Evolutionary conservation across 176 grass and related monocot genomes (phyloP), one percentile per base, ranked within the genome.

Genomic region (Pharus latifolius): DNA sequence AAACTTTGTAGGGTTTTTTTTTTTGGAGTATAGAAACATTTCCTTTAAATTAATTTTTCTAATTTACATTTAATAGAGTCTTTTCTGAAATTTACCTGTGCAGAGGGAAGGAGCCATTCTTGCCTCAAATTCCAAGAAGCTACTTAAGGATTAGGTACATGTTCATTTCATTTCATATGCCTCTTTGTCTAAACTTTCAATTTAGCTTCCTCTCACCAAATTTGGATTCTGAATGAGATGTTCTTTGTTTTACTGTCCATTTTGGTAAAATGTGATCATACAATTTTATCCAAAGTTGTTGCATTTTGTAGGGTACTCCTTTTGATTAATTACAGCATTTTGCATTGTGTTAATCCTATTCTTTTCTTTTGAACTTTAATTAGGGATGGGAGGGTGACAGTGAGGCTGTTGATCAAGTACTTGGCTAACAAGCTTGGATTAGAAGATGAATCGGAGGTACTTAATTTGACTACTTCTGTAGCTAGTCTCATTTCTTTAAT

Each of bases 71-170:
- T n/a, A 63, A 52, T 40, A 82, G 53, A 9, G 10, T 73, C 5
- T 63, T 53, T 62, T 47, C 24, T 14, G 53, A 57, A 15, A 6
- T 48, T 61, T 56, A n/a, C n/a, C 61, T 44, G 42, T 71, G 88
- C 89, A 98, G 94, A 75, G 83, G 74, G 60, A 93, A 51, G 66
- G 94, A 91, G 63, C 84, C 94, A 33, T 88, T 90, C 83, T 83
- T 93, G 94, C 89, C 89, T 75, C 94, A 98, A 81, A 91, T 98
- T 90, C 87, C 81, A 34, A 90, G 67, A 76, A 90, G 78, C 84
- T 98, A 88, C 90, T 68, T 98, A 44, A 82, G 94, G 73, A 90
- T 98, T 60, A 98, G 81, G 94, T 98, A 98, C 34, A n/a, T 59
- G 33, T 19, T 69, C 43, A 30, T 47, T 31, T 42, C n/a, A n/a